These are phyloP conservation scores for Aspergillus nomiae DNA, from an alignment of 2,329 filamentous ascomycete genomes.

Conservation along the genomic window DNA sequence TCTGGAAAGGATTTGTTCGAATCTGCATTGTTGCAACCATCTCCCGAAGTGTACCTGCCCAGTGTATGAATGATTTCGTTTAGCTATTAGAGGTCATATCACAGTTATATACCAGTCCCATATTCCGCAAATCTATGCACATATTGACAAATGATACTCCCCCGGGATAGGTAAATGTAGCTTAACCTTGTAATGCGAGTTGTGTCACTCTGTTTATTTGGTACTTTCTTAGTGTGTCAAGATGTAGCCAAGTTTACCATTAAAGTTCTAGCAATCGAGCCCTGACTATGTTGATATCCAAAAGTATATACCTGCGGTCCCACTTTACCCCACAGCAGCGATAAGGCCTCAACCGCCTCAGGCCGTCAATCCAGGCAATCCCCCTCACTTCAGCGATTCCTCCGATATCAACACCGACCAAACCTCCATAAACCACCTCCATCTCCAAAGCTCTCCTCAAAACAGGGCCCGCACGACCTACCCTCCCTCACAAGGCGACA, in stretches of 20 bases:
- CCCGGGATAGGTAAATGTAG: neutral
- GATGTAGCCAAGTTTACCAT: neutral
- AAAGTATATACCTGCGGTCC: neutral
- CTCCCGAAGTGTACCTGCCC: neutral
- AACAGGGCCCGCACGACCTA: neutral
- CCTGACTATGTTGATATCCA: neutral
- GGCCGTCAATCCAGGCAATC: neutral
- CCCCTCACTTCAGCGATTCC: neutral
- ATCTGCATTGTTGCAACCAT: neutral
- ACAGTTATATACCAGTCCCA: too few species aligned
- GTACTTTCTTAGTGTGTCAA: neutral
- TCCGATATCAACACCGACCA: neutral
- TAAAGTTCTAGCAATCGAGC: neutral
- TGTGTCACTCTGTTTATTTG: neutral
- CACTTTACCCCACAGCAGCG: neutral
- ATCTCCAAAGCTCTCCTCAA: neutral
- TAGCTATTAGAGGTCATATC: neutral
- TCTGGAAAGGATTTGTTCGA: constrained; percentile 2
- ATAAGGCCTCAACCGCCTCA: neutral
- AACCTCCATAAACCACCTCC: neutral
- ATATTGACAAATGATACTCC: too few species aligned
- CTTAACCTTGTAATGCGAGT: neutral
- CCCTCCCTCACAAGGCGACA: neutral
- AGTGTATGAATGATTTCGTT: neutral
- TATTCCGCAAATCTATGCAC: too few species aligned